These are phyloP conservation scores for Diplodia sapinea DNA, from an alignment of 2,329 filamentous ascomycete genomes.

Conservation along the genomic window DNA sequence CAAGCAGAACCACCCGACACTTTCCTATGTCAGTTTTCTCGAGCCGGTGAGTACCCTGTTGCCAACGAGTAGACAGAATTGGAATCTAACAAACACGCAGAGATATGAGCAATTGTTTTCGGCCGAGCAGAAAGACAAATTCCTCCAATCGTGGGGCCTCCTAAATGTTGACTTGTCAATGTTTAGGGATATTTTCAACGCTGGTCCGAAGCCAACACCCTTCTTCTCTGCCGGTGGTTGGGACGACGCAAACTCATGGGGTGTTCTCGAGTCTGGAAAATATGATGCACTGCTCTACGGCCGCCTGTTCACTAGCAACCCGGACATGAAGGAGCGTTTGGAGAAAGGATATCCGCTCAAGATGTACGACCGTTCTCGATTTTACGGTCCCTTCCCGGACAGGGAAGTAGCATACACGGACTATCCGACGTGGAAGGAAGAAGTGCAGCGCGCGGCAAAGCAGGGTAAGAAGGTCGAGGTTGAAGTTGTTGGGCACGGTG, in stretches of 20 bases:
- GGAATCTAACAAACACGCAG: conserved; percentile 30
- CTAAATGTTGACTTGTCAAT: conserved; percentile 52
- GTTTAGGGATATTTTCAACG: conserved; percentile 59
- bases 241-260: conserved; percentile 58
- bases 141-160: conserved; percentile 57
- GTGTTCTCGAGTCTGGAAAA: conserved; percentile 52
- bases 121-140: conserved; percentile 56
- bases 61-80: not conserved
- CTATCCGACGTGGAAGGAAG: conserved; percentile 38
- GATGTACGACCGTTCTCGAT: conserved; percentile 49
- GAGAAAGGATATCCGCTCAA: conserved; percentile 48
- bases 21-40: conserved; percentile 63
- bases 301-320: conserved; percentile 54
- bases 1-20: conserved; percentile 50
- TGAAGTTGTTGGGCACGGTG: conserved; percentile 2
- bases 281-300: conserved; percentile 53
- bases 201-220: conserved; percentile 47
- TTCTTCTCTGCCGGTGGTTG: conserved; percentile 64
- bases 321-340: conserved; percentile 53
- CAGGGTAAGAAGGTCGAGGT: conserved; percentile 18
- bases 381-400: conserved; percentile 42
- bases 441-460: conserved; percentile 13
- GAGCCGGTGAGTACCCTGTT: conserved; percentile 50
- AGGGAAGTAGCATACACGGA: conserved; percentile 46
- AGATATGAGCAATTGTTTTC: conserved; percentile 61